phyloP scores from a whole-genome alignment of 2,329 filamentous ascomycete genomes.

The Colletotrichum scovillei region DNA sequence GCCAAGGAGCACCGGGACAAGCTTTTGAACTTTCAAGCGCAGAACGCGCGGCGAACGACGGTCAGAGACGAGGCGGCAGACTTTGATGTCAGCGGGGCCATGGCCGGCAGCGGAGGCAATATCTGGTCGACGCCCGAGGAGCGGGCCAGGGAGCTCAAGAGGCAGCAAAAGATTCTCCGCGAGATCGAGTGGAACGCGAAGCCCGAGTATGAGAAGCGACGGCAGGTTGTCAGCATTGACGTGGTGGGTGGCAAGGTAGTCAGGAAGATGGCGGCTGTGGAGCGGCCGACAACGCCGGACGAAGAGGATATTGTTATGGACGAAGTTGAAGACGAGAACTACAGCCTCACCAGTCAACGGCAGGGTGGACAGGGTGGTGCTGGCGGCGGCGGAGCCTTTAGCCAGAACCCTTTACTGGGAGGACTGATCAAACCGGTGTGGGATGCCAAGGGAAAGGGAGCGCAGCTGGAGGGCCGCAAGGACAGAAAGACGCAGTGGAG shows the following conservation, averaged over 20 bases:
- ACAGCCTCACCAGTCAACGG: conserved; percentile 19
- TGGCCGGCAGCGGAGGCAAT: conserved; percentile 62
- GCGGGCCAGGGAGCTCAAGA: conserved; percentile 83
- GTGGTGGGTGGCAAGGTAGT: conserved; percentile 82
- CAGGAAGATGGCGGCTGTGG: conserved; percentile 73
- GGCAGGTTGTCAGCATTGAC: conserved; percentile 87
- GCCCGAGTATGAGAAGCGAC: conserved; percentile 90
- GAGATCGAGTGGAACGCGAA: conserved; percentile 88
- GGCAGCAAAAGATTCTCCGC: conserved; percentile 83
- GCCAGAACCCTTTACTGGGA: conserved; percentile 74
- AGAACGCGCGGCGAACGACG: conserved; percentile 85
- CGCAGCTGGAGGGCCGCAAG: conserved; percentile 54
- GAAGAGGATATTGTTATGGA: conserved; percentile 41
- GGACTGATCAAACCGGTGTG: conserved; percentile 74
- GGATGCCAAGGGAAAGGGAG: conserved; percentile 64
- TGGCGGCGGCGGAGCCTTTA: conserved; percentile 69
- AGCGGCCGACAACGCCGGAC: conserved; percentile 66
- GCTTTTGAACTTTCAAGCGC: conserved; percentile 83
- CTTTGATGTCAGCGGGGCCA: conserved; percentile 63
- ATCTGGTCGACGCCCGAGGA: conserved; percentile 90
- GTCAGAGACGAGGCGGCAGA: conserved; percentile 86
- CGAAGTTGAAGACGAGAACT: conserved; percentile 43
- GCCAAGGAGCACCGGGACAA: conserved; percentile 85
- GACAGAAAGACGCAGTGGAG: conserved; percentile 63
- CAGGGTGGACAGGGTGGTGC: conserved; percentile 55